Conservation (phyloP, 1,284 basidiomycete species). For the Austropuccinia psidii region DNA sequence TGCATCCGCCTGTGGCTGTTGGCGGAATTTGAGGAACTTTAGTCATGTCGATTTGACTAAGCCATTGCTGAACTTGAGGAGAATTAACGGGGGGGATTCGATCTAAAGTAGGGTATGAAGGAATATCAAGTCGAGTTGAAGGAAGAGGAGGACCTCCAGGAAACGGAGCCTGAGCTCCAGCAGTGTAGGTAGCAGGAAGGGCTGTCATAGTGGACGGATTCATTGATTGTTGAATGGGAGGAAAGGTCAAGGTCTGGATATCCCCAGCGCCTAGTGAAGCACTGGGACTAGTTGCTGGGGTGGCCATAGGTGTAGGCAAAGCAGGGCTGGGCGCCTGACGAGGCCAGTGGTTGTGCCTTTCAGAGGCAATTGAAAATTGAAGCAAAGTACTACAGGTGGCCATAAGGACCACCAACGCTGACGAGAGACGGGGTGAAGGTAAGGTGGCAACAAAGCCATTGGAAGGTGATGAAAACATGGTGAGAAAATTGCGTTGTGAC, state of each 20-base stretch:
- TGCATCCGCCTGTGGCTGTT: conserved; percentile 58
- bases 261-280: background rate
- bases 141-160: conserved; percentile 61
- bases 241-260: conserved; percentile 16
- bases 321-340: background rate
- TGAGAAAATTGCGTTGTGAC: no score
- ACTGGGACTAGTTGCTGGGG: background rate
- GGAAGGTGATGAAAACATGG: background rate
- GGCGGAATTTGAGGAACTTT: conserved; percentile 52
- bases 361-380: background rate
- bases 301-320: background rate
- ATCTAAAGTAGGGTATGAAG: conserved; percentile 65
- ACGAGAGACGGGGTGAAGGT: background rate
- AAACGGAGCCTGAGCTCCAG: conserved; percentile 59
- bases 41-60: conserved; percentile 51
- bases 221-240: conserved; percentile 24
- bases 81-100: conserved; percentile 60
- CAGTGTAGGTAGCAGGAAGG: conserved; percentile 54
- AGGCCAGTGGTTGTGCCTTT: background rate
- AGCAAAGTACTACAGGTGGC: background rate
- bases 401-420: background rate
- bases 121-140: conserved; percentile 46
- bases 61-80: conserved; percentile 64
- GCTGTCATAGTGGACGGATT: conserved; percentile 54
- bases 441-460: background rate